Conservation (phyloP, 2,329 filamentous ascomycete species). For the Fusarium camptoceras region DNA sequence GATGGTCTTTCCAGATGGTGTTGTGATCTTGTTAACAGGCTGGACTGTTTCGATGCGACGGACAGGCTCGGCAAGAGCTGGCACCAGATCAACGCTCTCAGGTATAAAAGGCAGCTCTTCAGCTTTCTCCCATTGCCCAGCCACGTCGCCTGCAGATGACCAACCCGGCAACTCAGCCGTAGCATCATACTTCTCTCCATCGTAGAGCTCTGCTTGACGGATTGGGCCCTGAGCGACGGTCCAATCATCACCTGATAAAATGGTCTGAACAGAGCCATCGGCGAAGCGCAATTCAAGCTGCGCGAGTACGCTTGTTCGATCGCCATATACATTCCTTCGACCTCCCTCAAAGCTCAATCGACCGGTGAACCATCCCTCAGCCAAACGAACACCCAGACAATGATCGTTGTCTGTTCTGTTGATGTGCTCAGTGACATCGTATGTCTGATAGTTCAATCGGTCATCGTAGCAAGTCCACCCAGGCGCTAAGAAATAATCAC, state of each 20-base stretch:
- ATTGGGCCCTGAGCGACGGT: constrained; percentile 50
- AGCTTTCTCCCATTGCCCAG: not conserved
- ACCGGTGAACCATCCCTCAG: constrained; percentile 63
- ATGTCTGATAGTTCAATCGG: constrained; percentile 63
- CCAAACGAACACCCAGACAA: constrained; percentile 49
- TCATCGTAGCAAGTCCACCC: constrained; percentile 65
- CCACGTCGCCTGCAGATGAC: constrained; percentile 8
- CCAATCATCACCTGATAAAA: constrained; percentile 57
- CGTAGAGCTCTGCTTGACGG: constrained; percentile 59
- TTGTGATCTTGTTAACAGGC: constrained; percentile 49
- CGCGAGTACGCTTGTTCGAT: constrained; percentile 53
- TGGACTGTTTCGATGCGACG: constrained; percentile 50
- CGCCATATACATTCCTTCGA: constrained; percentile 52
- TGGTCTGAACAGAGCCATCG: constrained; percentile 44
- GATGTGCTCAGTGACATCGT: constrained; percentile 61
- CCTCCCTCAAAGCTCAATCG: constrained; percentile 49
- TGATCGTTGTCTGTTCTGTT: not conserved
- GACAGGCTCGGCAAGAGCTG: constrained; percentile 50
- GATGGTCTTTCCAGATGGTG: constrained; percentile 57
- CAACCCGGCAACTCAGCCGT: constrained; percentile 41
- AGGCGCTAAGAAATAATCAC: constrained; percentile 58
- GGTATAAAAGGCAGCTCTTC: constrained; percentile 12
- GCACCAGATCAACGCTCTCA: constrained; percentile 41
- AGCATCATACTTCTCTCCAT: constrained; percentile 65
- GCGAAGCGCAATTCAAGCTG: constrained; percentile 54